Base-by-base conservation (phyloP, 2,329 filamentous ascomycete species). In the Fusarium circinatum region DNA sequence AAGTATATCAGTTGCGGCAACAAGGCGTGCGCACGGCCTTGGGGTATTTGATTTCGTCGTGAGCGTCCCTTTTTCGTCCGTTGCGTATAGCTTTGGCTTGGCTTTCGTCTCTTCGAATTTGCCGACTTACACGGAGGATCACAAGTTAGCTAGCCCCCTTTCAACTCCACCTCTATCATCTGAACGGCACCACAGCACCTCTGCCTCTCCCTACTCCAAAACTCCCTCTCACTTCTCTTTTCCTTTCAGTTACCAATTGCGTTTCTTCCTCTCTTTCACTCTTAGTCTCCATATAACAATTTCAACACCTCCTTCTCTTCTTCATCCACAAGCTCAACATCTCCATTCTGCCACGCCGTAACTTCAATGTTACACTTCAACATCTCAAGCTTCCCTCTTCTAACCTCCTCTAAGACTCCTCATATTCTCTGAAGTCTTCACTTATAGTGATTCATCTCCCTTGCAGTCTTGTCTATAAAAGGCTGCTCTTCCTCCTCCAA, bases 91-190 rank as follows among this genome's bases (percentile, higher is more conserved):
- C 13, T 45, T 12, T 34, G 17, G 28, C 41, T 20, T 71, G 58
- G 45, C 24, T 41, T 44, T 14, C 41, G 24, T 58, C 61, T 66
- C 49, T 15, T 17, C 34, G 30, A 38, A 70, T 38, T 56, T 66
- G 56, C 39, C 24, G 44, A 44, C 70, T 66, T 73, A 66, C 51
- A 73, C 65, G 42, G 47, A 26, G 32, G n/a, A 51, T 56, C 60
- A 49, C 65, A 52, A 39, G 15, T 62, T 28, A 42, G 28, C 28
- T 30, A 30, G 28, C 54, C 51, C 59, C 24, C 39, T 71, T 34
- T 57, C 44, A 26, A 20, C 67, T 71, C 61, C 38, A 60, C 48
- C 30, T 36, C 39, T 51, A 58, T 62, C 30, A 61, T 66, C 44
- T 48, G 34, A 49, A 54, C 38, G 14, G 47, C 62, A 71, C 10